These are phyloP conservation scores for Candida ficus DNA, from an alignment of 805 yeast species.

Conservation along the genomic window DNA sequence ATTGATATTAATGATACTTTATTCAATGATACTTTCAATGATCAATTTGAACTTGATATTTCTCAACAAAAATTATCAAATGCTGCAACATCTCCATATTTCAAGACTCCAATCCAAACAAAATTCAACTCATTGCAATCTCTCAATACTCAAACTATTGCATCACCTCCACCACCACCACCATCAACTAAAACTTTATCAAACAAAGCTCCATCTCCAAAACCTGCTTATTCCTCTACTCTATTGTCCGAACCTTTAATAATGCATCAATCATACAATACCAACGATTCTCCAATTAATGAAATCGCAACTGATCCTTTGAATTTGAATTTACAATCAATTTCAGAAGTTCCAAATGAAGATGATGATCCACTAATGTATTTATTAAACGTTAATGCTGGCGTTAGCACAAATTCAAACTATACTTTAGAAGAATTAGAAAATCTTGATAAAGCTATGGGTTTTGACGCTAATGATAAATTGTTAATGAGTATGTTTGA, in stretches of 20 bases:
- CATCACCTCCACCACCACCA: background rate
- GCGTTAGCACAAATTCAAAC: constrained; percentile 11
- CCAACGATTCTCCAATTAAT: constrained; percentile 3
- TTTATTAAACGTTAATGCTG: constrained; percentile 13
- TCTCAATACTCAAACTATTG: too few relatives aligned
- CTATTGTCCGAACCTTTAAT: constrained; percentile 6
- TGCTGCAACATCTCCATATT: background rate
- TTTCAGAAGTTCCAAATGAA: constrained; percentile 4
- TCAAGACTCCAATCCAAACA: constrained; percentile 5
- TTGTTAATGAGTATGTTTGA: constrained; percentile 23
- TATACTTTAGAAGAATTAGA: constrained; percentile 24
- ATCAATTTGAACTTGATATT: background rate
- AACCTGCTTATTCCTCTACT: background rate
- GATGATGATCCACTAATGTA: constrained; percentile 21
- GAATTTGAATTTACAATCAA: constrained; percentile 3
- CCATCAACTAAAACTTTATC: background rate
- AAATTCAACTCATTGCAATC: background rate
- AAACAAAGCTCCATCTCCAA: background rate
- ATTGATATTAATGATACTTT: background rate
- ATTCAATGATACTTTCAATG: background rate
- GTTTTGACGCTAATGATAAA: constrained; percentile 23
- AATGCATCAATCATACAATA: constrained; percentile 7
- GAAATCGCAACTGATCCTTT: constrained; percentile 7
- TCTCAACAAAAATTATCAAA: background rate
- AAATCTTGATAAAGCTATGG: constrained; percentile 26